Base-by-base conservation (phyloP, 2,329 filamentous ascomycete species). In the Sporothrix pallida region DNA sequence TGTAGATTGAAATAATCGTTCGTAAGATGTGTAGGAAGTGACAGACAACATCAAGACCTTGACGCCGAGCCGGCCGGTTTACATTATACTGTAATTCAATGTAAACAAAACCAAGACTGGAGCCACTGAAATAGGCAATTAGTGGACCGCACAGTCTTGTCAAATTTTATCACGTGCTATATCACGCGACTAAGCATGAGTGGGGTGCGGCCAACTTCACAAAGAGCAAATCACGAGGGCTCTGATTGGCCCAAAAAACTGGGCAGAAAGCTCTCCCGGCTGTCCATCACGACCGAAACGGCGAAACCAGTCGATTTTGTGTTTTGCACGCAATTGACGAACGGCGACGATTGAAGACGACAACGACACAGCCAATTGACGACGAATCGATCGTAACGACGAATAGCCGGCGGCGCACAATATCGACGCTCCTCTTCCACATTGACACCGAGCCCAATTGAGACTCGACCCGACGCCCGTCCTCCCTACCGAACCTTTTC, bases 171-270 rank as follows among this genome's bases (percentile, higher is more conserved):
- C 62, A 67, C 62, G 62, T 67, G 62, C 10, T 7, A 15, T 1
- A 65, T 46, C 62, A 65, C n/a, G n/a, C 46, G 62, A 10, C 2
- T 2, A 6, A 8, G 2, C 54, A 48, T 1, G 48, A 48, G 62
- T 67, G 62, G 62, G 6, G 42, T 48, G 3, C n/a, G 5, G 17
- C 23, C 20, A 50, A 17, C 13, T 2, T 13, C 2, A 7, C 1
- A 26, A 31, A 60, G 26, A 9, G 13, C 65, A 44, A 74, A 72
- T 69, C 63, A 69, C 42, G 60, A 31, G 50, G 62, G 1, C 70
- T 69, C 50, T 70, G 42, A 74, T 74, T 72, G 73, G 62, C 42
- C 62, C 44, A 48, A 62, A 68, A 67, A 60, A 58, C 10, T n/a
- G 68, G 17, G 17, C 8, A 15, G 58, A 46, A 68, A 46, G 67